phyloP scores from a whole-genome alignment of 2,329 filamentous ascomycete species.

The Elsinoe necatrix region DNA sequence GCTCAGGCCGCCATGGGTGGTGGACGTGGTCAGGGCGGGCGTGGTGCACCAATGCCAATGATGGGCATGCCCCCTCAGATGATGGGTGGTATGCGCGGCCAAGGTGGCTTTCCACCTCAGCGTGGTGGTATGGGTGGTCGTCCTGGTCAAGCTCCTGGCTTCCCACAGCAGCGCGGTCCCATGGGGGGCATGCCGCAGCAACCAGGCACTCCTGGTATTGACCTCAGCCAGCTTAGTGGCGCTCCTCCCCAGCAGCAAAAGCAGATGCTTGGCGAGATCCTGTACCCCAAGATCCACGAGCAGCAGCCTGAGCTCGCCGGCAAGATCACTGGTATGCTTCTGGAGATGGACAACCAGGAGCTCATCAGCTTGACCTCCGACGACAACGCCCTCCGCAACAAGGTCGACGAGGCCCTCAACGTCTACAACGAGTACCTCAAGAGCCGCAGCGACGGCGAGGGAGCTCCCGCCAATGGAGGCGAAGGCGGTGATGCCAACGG shows the following conservation, averaged over 20 bases:
- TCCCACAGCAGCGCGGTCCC: conserved; percentile 28
- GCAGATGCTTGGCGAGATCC: conserved; percentile 93
- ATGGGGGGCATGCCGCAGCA: conserved; percentile 19
- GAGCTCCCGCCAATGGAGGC: conserved; percentile 25
- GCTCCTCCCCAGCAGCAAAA: conserved; percentile 74
- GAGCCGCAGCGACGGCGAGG: conserved; percentile 51
- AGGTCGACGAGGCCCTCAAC: conserved; percentile 93
- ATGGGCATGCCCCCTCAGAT: conserved; percentile 60
- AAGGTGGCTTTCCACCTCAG: conserved; percentile 20
- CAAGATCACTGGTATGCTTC: conserved; percentile 99
- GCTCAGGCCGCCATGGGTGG: conserved; percentile 54
- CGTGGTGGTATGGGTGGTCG: conserved; percentile 29
- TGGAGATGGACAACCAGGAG: conserved; percentile 98
- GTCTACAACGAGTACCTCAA: conserved; percentile 99
- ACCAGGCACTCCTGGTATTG: conserved; percentile 33
- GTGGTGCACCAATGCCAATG: conserved; percentile 54
- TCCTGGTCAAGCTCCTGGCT: conserved; percentile 31
- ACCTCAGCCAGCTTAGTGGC: conserved; percentile 43
- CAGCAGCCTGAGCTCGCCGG: conserved; percentile 93
- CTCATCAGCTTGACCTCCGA: conserved; percentile 88
- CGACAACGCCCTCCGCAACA: conserved; percentile 76
- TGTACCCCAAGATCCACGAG: conserved; percentile 96
- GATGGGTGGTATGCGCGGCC: conserved; percentile 38
- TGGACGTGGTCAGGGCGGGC: conserved; percentile 59
- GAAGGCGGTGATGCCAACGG: conserved; percentile 9